Evolutionary conservation across 225 moss, liverwort and hornwort genomes (phyloP).

Genomic region (Takakia lepidozioides): DNA sequence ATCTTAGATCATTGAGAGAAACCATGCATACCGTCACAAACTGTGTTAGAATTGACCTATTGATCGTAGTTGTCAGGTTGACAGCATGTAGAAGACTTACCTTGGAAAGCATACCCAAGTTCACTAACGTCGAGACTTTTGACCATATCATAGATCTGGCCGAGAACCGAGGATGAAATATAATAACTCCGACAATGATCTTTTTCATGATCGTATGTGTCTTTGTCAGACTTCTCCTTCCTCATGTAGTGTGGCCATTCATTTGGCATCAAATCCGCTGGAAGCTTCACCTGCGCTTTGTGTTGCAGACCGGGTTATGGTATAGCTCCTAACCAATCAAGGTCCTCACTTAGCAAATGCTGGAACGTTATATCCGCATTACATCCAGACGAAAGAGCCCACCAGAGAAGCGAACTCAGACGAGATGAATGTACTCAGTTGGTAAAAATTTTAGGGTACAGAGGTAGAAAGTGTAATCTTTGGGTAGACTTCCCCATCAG

Average conservation of each 20-base stretch:
- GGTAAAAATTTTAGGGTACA: not conserved
- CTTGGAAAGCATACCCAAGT: conserved; percentile 41
- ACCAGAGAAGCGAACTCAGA: no score
- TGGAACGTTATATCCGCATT: not conserved
- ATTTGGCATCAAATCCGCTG: conserved; percentile 36
- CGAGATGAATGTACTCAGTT: not conserved
- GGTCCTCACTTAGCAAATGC: not conserved
- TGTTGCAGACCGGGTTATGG: not conserved
- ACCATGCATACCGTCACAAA: not conserved
- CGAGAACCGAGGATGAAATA: conserved; percentile 33
- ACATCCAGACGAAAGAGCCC: not conserved
- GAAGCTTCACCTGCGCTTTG: conserved; percentile 32
- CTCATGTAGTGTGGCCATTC: conserved; percentile 39
- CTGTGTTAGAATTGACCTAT: not conserved
- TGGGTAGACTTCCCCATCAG: no score
- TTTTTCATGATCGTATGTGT: not conserved
- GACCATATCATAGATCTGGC: conserved; percentile 42
- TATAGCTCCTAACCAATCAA: not conserved
- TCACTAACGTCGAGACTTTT: conserved; percentile 14
- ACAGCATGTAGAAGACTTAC: conserved; percentile 10
- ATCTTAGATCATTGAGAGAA: no score
- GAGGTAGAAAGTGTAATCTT: not conserved
- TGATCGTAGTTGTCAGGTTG: not conserved
- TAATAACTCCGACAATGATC: conserved; percentile 33
- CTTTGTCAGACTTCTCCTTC: conserved; percentile 27